phyloP scores from a whole-genome alignment of 2,329 filamentous ascomycete genomes.

The Trichoderma oligosporum region DNA sequence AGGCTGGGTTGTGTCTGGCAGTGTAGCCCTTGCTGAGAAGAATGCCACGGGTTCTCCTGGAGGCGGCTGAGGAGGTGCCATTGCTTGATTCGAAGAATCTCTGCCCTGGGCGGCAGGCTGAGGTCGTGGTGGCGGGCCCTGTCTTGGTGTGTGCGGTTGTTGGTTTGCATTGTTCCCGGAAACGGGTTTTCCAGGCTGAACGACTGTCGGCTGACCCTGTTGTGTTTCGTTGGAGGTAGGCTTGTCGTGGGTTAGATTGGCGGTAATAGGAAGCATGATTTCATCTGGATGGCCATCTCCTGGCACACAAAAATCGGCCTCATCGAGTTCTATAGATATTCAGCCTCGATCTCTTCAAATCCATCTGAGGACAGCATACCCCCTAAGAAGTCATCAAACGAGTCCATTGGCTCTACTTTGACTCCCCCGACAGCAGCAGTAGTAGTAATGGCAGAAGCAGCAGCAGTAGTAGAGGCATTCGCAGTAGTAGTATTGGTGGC shows the following conservation, averaged over 20 bases:
- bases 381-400: conserved; percentile 51
- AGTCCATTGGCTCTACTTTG: conserved; percentile 38
- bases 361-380: conserved; percentile 41
- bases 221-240: conserved; percentile 22
- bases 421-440: conserved; percentile 21
- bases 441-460: not conserved
- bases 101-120: conserved; percentile 17
- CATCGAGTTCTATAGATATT: conserved; percentile 62
- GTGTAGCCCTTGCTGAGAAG: conserved; percentile 61
- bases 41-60: conserved; percentile 54
- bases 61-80: conserved; percentile 30
- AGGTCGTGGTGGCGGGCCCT: conserved; percentile 26
- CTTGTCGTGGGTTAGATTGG: conserved; percentile 23
- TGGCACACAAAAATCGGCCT: conserved; percentile 68
- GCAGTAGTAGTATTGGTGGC: not conserved
- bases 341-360: conserved; percentile 38
- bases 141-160: conserved; percentile 35
- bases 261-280: conserved; percentile 51
- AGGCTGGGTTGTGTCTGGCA: conserved; percentile 37
- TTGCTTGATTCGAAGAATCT: conserved; percentile 24
- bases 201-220: conserved; percentile 24
- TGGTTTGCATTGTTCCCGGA: conserved; percentile 23
- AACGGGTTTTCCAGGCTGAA: conserved; percentile 22
- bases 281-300: conserved; percentile 74
- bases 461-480: not conserved